phyloP scores from a whole-genome alignment of 2,329 filamentous ascomycete species.

The Anisogramma anomala region DNA sequence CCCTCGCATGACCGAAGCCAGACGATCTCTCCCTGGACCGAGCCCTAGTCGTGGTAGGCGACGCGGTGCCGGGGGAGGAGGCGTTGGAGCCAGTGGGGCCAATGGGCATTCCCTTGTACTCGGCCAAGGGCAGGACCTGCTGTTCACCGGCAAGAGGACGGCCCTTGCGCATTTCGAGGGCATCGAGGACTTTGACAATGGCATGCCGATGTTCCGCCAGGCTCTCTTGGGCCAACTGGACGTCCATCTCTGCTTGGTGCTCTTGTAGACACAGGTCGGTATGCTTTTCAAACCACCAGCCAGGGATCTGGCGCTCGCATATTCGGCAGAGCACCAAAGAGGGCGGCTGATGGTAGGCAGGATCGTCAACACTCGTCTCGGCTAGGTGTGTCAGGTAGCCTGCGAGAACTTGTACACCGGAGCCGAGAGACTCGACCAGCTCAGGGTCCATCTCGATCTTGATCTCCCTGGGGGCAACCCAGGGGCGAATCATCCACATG shows the following conservation, averaged over 20 bases:
- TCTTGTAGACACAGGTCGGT: slow-evolving; percentile 93
- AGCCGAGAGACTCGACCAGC: slow-evolving; percentile 85
- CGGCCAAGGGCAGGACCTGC: slow-evolving; percentile 45
- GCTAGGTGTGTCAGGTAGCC: slow-evolving; percentile 85
- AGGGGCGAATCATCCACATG: slow-evolving; percentile 99
- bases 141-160: slow-evolving; percentile 48
- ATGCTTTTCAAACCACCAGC: slow-evolving; percentile 99
- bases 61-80: slow-evolving; percentile 60
- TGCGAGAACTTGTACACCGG: slow-evolving; percentile 87
- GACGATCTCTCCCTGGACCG: slow-evolving; percentile 59
- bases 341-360: slow-evolving; percentile 66
- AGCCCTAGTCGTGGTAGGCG: slow-evolving; percentile 59
- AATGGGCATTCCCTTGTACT: slow-evolving; percentile 82
- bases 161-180: slow-evolving; percentile 67
- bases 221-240: slow-evolving; percentile 88
- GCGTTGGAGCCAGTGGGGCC: slow-evolving; percentile 61
- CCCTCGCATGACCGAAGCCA: slow-evolving; percentile 67
- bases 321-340: slow-evolving; percentile 86
- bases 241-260: slow-evolving; percentile 93
- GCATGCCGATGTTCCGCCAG: slow-evolving; percentile 85
- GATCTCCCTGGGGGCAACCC: slow-evolving; percentile 77
- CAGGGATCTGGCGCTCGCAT: slow-evolving; percentile 90
- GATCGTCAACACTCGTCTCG: slow-evolving; percentile 67
- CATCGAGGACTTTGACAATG: slow-evolving; percentile 91
- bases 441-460: slow-evolving; percentile 86